Evolutionary conservation across 2,329 filamentous ascomycete genomes (phyloP), one percentile per base, ranked within the genome.

Genomic region (Passalora sequoiae): DNA sequence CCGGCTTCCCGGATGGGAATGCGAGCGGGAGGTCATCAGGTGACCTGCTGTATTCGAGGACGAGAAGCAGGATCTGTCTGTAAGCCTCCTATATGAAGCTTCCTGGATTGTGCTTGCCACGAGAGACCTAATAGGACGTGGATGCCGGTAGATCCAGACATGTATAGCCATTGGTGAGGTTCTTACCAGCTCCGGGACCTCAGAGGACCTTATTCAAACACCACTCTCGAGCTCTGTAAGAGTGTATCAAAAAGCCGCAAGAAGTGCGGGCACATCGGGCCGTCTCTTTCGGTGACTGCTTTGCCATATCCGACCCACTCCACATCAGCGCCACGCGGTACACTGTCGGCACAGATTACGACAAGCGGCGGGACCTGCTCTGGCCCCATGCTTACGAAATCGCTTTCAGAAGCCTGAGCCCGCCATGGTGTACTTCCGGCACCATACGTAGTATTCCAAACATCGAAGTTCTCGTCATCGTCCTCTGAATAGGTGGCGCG

Each of bases 261-360:
- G 5, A 58, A 39, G 42, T 57, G 56, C 16, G 35, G 30, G 21
- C 42, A 46, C 22, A 54, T 27, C 12, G 15, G 21, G 13, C 12
- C 5, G 12, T 32, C 20, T 20, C 27, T 17, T 4, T 16, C 5
- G 6, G n/a, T 19, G 7, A 36, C 21, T 6, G 36, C 42, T n/a
- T 42, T 40, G 15, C 50, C 47, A 22, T 32, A 47, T 5, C 50
- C 55, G 15, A 58, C 54, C 89, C 91, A 98, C 69, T 98, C 92
- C 8, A 96, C 78, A 27, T 73, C 73, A 20, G 84, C 83, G 12
- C 70, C 72, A 15, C 86, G 77, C 1, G 92, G 92, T 9, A 98
- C 72, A 52, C 81, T 77, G 31, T 82, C 75, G 1, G 96, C 84
- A 59, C 92, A 81, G 1, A 81, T 83, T 0, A 83, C 76, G 60